phyloP scores from a whole-genome alignment of 495 filamentous ascomycete species.

The Talaromyces nanjingensis region DNA sequence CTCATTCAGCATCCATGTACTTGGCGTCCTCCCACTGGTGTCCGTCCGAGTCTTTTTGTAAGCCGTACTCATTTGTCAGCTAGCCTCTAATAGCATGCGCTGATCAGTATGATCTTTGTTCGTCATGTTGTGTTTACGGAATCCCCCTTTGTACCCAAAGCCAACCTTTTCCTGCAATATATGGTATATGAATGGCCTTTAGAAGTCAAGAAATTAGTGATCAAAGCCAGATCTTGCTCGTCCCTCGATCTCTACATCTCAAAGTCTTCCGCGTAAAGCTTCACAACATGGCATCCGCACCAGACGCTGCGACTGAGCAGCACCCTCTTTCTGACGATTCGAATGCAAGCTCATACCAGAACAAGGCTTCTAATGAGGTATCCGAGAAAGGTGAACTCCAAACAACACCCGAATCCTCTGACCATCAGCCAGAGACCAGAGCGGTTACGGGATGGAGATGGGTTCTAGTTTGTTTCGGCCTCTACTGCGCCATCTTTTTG shows the following conservation, averaged over 20 bases:
- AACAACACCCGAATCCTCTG: not conserved
- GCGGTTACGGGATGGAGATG: not conserved
- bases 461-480: not conserved
- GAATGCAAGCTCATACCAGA: not conserved
- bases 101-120: too few species aligned
- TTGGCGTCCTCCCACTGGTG: not conserved
- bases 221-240: too few species aligned
- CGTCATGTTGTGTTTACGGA: too few species aligned
- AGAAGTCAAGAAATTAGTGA: too few species aligned
- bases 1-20: not conserved
- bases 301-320: not conserved
- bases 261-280: not conserved
- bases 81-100: too few species aligned
- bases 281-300: not conserved
- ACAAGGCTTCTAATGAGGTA: not conserved
- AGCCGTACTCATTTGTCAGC: too few species aligned
- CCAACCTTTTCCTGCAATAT: too few species aligned
- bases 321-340: not conserved
- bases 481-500: constrained; percentile 28
- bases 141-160: too few species aligned
- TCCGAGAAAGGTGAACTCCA: not conserved
- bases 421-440: not conserved
- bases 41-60: too few species aligned
- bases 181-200: too few species aligned
- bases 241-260: not conserved